Conservation (phyloP, 1,139 yeast genomes). For the Yamadazyma jaroonii region DNA sequence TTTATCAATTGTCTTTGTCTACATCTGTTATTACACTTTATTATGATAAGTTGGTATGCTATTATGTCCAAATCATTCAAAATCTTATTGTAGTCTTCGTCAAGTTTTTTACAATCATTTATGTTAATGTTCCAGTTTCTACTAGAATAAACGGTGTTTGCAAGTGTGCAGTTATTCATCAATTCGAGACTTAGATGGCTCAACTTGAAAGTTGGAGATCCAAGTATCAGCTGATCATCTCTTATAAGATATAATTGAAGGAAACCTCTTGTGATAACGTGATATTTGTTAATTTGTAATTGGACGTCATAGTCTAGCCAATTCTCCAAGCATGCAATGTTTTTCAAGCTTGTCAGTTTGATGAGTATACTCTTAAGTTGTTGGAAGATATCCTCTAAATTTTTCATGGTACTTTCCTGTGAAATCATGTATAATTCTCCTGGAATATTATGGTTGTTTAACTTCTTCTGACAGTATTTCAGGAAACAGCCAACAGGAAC, state of each 20-base stretch:
- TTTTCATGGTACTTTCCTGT: constrained; percentile 24
- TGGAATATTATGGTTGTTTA: constrained; percentile 61
- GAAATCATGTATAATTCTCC: constrained; percentile 31
- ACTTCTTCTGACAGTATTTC: constrained; percentile 52
- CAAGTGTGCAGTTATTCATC: constrained; percentile 26
- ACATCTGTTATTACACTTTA: constrained; percentile 70
- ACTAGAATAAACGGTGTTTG: constrained; percentile 21
- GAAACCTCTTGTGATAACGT: constrained; percentile 59
- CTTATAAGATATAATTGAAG: constrained; percentile 60
- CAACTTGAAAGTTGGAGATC: constrained; percentile 18
- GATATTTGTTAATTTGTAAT: constrained; percentile 25
- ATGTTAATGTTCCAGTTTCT: constrained; percentile 23
- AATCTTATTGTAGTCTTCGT: constrained; percentile 13
- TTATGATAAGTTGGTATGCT: constrained; percentile 53
- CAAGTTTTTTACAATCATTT: constrained; percentile 9
- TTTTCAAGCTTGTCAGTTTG: constrained; percentile 20
- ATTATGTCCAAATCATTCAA: constrained; percentile 43
- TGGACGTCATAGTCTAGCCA: constrained; percentile 34
- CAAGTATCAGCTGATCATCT: constrained; percentile 55
- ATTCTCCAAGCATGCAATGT: constrained; percentile 32
- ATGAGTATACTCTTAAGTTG: constrained; percentile 26
- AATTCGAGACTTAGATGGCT: constrained; percentile 16
- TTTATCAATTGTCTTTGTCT: constrained; percentile 74
- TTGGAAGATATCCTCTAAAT: constrained; percentile 33
- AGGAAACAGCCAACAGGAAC: constrained; percentile 34